Conservation (phyloP, 345 rosid species). For the Limnanthes douglasii region DNA sequence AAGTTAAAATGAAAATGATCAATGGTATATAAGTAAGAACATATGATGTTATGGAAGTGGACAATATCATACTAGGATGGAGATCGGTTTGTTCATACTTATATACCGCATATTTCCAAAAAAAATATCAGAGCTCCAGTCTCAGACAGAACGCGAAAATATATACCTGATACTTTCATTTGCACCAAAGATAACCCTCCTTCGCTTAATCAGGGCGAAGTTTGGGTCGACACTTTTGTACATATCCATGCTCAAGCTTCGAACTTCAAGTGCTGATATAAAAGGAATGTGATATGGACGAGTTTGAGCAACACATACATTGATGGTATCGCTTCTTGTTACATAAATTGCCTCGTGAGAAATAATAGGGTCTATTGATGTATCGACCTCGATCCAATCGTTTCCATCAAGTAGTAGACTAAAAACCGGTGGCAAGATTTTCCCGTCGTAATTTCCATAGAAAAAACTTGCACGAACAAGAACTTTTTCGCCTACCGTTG, state of each 20-base stretch:
- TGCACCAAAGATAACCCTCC: conserved; percentile 7
- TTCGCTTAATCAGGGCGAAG: conserved; percentile 7
- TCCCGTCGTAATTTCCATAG: conserved; percentile 11
- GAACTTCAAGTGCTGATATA: conserved; percentile 12
- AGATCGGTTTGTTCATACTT: no score
- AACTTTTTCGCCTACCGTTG: conserved; percentile 1
- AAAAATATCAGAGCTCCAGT: no score
- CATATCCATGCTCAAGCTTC: conserved; percentile 7
- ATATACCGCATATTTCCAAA: no score
- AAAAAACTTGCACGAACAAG: conserved; percentile 8
- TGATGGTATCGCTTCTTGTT: conserved; percentile 8
- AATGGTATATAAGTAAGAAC: no score
- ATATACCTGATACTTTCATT: conserved; percentile 9
- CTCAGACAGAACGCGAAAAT: no score
- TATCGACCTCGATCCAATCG: conserved; percentile 6
- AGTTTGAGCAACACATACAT: conserved; percentile 8
- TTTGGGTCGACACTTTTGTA: conserved; percentile 9
- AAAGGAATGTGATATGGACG: conserved; percentile 10
- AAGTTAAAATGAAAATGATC: no score
- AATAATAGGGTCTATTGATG: conserved; percentile 3
- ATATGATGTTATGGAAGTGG: no score
- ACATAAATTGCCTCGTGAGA: conserved; percentile 10
- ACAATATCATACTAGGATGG: no score
- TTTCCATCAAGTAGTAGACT: conserved; percentile 4
- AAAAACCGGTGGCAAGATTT: conserved; percentile 5